Evolutionary conservation across 495 filamentous ascomycete genomes (phyloP).

Genomic region (Letharia lupina): DNA sequence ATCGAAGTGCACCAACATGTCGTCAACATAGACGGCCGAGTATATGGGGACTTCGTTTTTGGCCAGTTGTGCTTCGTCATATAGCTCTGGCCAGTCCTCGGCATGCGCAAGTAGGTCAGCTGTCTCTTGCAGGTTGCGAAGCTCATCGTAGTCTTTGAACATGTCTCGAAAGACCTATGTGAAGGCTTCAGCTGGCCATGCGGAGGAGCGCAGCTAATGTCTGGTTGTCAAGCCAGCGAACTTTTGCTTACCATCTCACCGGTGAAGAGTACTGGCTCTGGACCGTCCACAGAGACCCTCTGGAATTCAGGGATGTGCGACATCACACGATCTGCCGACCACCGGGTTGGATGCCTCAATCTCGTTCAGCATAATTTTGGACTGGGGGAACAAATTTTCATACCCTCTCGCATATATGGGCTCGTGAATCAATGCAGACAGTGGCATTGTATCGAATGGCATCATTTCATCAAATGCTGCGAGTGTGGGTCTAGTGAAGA

Average conservation of each 20-base stretch:
- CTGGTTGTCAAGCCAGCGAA: neutral
- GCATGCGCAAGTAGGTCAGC: slow-evolving; percentile 59
- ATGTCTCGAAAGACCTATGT: slow-evolving; percentile 63
- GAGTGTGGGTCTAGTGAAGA: slow-evolving; percentile 63
- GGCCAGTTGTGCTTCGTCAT: slow-evolving; percentile 61
- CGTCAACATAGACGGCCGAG: slow-evolving; percentile 71
- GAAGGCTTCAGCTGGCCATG: neutral
- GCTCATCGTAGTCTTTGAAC: slow-evolving; percentile 68
- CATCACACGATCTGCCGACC: slow-evolving; percentile 53
- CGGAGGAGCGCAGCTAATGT: neutral
- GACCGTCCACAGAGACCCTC: slow-evolving; percentile 27
- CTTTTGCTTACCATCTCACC: slow-evolving; percentile 67
- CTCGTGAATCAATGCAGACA: slow-evolving; percentile 85
- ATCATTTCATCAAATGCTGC: slow-evolving; percentile 54
- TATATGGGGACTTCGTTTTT: slow-evolving; percentile 84
- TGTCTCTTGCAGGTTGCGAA: slow-evolving; percentile 52
- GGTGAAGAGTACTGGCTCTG: slow-evolving; percentile 66
- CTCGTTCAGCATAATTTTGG: neutral
- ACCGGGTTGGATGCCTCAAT: slow-evolving; percentile 39
- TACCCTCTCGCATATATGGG: slow-evolving; percentile 59
- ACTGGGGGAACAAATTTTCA: slow-evolving; percentile 34
- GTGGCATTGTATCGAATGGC: slow-evolving; percentile 61
- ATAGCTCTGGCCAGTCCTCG: slow-evolving; percentile 67
- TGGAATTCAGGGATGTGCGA: slow-evolving; percentile 37
- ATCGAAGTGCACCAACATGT: slow-evolving; percentile 89